These are phyloP conservation scores for Debaryomyces subglobosus DNA, from an alignment of 1,139 yeast species.

Conservation along the genomic window DNA sequence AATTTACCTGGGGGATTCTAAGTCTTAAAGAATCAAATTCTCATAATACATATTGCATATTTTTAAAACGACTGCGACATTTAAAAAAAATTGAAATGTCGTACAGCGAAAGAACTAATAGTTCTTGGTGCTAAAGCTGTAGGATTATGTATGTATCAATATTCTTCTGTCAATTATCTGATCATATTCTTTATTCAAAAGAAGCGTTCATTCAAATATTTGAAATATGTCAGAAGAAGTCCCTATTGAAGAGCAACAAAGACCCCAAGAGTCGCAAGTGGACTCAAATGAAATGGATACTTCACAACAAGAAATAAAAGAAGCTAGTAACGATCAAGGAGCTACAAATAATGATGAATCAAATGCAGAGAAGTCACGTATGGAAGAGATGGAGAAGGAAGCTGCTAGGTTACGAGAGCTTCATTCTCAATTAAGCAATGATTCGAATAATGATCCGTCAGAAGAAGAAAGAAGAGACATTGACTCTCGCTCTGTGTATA, in stretches of 20 bases:
- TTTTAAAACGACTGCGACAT: neutral
- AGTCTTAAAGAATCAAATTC: neutral
- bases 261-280: neutral
- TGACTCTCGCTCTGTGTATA: conserved; percentile 81
- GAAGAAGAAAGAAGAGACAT: conserved; percentile 45
- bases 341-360: conserved; percentile 18
- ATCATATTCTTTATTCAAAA: neutral
- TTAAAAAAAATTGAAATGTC: neutral
- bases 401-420: conserved; percentile 31
- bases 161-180: neutral
- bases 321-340: neutral
- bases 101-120: neutral
- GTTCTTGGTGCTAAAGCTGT: neutral
- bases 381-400: conserved; percentile 34
- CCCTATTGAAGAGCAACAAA: conserved; percentile 20
- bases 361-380: conserved; percentile 13
- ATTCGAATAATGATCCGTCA: conserved; percentile 15
- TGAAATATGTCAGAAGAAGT: conserved; percentile 24
- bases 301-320: neutral
- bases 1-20: conserved; percentile 33
- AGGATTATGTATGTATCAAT: neutral
- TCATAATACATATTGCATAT: neutral
- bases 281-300: neutral
- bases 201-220: neutral
- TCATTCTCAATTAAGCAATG: conserved; percentile 24